These are phyloP conservation scores for Acer campestre DNA, from an alignment of 345 rosid species.

Conservation along the genomic window DNA sequence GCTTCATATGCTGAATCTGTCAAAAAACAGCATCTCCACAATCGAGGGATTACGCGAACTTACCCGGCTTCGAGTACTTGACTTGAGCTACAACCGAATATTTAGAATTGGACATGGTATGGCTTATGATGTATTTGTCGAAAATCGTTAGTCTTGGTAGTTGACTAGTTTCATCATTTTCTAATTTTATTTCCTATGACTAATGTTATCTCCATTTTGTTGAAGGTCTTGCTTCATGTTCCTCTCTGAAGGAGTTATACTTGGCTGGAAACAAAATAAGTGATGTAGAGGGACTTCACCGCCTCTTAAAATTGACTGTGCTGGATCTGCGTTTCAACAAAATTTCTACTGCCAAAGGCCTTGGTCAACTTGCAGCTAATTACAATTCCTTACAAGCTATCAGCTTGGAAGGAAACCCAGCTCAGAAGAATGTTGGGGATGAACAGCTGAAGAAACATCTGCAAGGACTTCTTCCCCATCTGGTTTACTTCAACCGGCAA, in stretches of 20 bases:
- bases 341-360: slow-evolving; percentile 78
- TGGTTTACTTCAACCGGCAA: slow-evolving; percentile 82
- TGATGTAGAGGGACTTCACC: slow-evolving; percentile 96
- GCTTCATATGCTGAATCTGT: slow-evolving; percentile 73
- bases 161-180: background rate
- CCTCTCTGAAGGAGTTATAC: slow-evolving; percentile 90
- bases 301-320: slow-evolving; percentile 76
- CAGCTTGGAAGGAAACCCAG: slow-evolving; percentile 97
- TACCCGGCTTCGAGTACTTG: slow-evolving; percentile 85
- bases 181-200: background rate
- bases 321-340: slow-evolving; percentile 93
- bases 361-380: slow-evolving; percentile 97
- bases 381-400: slow-evolving; percentile 91
- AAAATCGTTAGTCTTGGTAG: background rate
- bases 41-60: slow-evolving; percentile 95
- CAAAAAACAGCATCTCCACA: slow-evolving; percentile 77
- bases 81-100: slow-evolving; percentile 90
- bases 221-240: slow-evolving; percentile 90
- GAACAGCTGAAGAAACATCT: slow-evolving; percentile 85
- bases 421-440: slow-evolving; percentile 95
- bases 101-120: slow-evolving; percentile 92
- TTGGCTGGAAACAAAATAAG: slow-evolving; percentile 93
- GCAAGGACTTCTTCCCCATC: slow-evolving; percentile 77
- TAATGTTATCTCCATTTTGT: background rate
- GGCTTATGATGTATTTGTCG: background rate